These are phyloP conservation scores for Orbilia ellipsospora DNA, from an alignment of 2,329 filamentous ascomycete species.

Conservation along the genomic window DNA sequence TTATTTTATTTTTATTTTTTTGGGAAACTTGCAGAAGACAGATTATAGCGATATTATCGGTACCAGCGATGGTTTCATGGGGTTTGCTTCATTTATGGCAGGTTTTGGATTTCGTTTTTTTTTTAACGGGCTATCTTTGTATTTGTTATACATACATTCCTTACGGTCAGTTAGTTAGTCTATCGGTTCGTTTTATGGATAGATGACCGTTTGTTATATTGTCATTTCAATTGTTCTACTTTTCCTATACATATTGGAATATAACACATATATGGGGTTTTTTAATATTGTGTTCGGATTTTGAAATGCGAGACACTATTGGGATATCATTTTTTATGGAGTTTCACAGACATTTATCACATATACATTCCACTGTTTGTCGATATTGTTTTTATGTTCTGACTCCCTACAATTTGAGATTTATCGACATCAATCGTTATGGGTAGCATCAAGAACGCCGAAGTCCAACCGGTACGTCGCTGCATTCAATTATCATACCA, in stretches of 20 bases:
- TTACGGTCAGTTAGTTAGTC: background rate
- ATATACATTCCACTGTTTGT: background rate
- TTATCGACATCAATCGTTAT: conserved; percentile 11
- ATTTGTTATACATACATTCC: background rate
- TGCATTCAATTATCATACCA: background rate
- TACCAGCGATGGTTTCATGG: conserved; percentile 34
- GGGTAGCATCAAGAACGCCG: conserved; percentile 10
- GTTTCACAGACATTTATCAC: background rate
- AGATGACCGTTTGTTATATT: too few relatives aligned
- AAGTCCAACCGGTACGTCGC: conserved; percentile 8
- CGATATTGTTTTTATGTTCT: background rate
- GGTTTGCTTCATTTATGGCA: background rate
- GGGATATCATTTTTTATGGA: too few relatives aligned
- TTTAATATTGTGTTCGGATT: too few relatives aligned
- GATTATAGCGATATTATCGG: conserved; percentile 30
- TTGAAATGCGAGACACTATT: too few relatives aligned
- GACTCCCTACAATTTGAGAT: background rate
- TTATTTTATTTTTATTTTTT: conserved; percentile 12
- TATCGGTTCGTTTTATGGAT: background rate
- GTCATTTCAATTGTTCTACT: too few relatives aligned
- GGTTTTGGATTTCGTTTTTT: background rate
- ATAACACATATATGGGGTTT: too few relatives aligned
- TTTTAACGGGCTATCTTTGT: background rate
- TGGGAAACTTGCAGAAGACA: conserved; percentile 7
- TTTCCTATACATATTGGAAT: too few relatives aligned